These are phyloP conservation scores for Nakazawaea peltata DNA, from an alignment of 805 yeast species.

Conservation along the genomic window DNA sequence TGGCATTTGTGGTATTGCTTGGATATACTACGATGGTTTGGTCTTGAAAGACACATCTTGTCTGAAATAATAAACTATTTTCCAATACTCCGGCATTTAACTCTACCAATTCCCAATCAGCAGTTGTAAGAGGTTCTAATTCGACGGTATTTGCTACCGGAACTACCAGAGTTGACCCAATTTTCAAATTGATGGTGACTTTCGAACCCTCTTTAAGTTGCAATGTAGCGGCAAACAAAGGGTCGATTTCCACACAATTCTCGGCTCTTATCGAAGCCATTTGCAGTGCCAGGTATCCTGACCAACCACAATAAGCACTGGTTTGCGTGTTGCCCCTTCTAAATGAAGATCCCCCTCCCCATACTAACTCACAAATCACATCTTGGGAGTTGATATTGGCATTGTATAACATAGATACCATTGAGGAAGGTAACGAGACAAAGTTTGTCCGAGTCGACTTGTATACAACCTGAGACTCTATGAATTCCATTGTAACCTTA, in stretches of 20 bases:
- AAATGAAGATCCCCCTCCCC: slow-evolving; percentile 9
- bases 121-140: slow-evolving; percentile 66
- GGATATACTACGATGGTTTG: slow-evolving; percentile 67
- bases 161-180: slow-evolving; percentile 25
- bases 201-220: slow-evolving; percentile 34
- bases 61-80: slow-evolving; percentile 65
- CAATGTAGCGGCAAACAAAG: slow-evolving; percentile 49
- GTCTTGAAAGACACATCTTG: slow-evolving; percentile 58
- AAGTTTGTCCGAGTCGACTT: slow-evolving; percentile 23
- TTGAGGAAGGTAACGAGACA: slow-evolving; percentile 26
- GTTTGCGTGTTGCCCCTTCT: too few species aligned
- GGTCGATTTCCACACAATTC: slow-evolving; percentile 51
- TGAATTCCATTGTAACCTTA: slow-evolving; percentile 14
- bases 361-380: slow-evolving; percentile 26
- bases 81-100: slow-evolving; percentile 73
- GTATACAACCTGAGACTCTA: slow-evolving; percentile 15
- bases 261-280: background rate
- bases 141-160: slow-evolving; percentile 55
- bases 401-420: slow-evolving; percentile 28
- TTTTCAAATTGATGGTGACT: slow-evolving; percentile 36
- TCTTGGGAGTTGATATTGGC: slow-evolving; percentile 31
- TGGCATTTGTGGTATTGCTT: slow-evolving; percentile 50
- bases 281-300: slow-evolving; percentile 20
- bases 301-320: slow-evolving; percentile 33
- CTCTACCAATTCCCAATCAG: slow-evolving; percentile 91